Percentiles rank a stretch among this genome's conserved stretches.
These are phyloP conservation scores for Falciphora oryzae DNA, from an alignment of 2,329 filamentous ascomycete genomes.

Conservation along the genomic window DNA sequence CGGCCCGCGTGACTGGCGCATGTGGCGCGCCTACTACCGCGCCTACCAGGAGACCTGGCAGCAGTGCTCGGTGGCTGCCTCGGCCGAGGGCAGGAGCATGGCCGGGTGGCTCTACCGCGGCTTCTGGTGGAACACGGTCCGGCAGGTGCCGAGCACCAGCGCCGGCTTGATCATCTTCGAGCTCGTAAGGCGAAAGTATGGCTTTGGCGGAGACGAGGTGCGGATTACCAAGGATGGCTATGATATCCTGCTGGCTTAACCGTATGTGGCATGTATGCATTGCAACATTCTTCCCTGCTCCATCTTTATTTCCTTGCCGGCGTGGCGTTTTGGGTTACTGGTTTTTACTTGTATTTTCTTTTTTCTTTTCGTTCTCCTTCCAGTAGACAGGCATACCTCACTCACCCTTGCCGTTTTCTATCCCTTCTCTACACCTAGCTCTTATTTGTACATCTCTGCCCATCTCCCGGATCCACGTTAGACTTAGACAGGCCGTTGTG, in stretches of 20 bases:
- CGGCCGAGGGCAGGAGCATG: conserved; percentile 48
- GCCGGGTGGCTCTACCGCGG: conserved; percentile 62
- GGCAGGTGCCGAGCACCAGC: conserved; percentile 71
- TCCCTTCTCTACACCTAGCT: not conserved
- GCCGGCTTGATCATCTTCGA: conserved; percentile 77
- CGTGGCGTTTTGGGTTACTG: not conserved
- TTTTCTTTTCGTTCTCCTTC: not conserved
- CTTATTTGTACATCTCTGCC: not conserved
- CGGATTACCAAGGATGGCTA: conserved; percentile 64
- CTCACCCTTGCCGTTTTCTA: not conserved
- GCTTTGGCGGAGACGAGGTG: conserved; percentile 54
- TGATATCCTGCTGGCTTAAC: conserved; percentile 55
- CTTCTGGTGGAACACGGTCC: conserved; percentile 66
- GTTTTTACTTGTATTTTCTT: not conserved
- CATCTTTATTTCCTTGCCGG: not conserved
- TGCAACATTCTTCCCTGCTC: not conserved
- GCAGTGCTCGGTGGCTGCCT: conserved; percentile 53
- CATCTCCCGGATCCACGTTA: not conserved
- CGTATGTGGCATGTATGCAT: not conserved
- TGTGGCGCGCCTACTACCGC: conserved; percentile 61
- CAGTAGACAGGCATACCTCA: not conserved
- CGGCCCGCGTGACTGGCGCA: conserved; percentile 37
- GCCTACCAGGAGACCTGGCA: conserved; percentile 65
- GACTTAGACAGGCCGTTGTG: not conserved
- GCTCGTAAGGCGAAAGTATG: conserved; percentile 67